Evolutionary conservation across 1,284 basidiomycete species (phyloP).

Genomic region (Marasmius tenuissimus): DNA sequence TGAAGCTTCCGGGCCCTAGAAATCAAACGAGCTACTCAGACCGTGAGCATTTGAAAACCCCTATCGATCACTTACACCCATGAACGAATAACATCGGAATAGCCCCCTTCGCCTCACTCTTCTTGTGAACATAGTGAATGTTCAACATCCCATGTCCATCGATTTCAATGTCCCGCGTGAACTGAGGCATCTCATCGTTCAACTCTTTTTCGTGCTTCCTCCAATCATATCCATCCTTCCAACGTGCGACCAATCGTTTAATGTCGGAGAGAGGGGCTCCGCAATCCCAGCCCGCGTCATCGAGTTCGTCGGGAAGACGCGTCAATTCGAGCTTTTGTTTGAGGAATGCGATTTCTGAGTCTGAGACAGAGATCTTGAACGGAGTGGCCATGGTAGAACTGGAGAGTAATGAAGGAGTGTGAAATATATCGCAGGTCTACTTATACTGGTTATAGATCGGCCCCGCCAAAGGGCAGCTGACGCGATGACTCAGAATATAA

Average conservation of each 20-base stretch:
- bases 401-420: background rate
- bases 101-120: slow-evolving; percentile 36
- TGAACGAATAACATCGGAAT: slow-evolving; percentile 54
- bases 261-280: slow-evolving; percentile 48
- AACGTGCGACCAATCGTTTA: slow-evolving; percentile 38
- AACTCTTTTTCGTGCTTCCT: slow-evolving; percentile 20
- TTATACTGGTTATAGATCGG: too few relatives aligned
- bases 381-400: slow-evolving; percentile 8
- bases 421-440: too few relatives aligned
- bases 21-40: background rate
- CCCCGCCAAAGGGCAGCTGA: too few relatives aligned
- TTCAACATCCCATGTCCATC: slow-evolving; percentile 6
- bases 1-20: slow-evolving; percentile 60
- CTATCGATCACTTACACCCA: slow-evolving; percentile 39
- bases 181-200: slow-evolving; percentile 24
- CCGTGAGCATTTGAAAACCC: background rate
- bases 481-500: too few relatives aligned
- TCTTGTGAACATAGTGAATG: slow-evolving; percentile 51
- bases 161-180: slow-evolving; percentile 33
- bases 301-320: slow-evolving; percentile 48
- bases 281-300: slow-evolving; percentile 44
- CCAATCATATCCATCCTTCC: slow-evolving; percentile 50
- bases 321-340: slow-evolving; percentile 40
- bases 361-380: slow-evolving; percentile 42
- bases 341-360: slow-evolving; percentile 34